Conservation (phyloP, 2,329 filamentous ascomycete species). For the Trichophyton schoenleinii region DNA sequence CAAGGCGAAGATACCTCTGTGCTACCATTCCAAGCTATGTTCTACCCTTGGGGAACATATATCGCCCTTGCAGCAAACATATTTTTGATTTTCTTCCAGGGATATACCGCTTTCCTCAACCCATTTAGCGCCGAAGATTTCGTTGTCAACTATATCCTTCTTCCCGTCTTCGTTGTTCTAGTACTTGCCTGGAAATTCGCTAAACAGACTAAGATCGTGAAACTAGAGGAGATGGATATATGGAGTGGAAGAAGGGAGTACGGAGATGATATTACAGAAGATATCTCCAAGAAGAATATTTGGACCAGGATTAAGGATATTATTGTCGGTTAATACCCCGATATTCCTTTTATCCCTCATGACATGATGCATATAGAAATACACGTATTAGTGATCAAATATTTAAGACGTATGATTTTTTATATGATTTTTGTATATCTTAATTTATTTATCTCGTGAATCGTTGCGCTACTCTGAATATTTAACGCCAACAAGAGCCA, state of each 20-base stretch:
- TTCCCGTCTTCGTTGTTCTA: constrained; percentile 39
- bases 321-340: not conserved
- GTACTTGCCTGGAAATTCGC: constrained; percentile 37
- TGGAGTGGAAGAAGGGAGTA: constrained; percentile 25
- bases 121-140: constrained; percentile 41
- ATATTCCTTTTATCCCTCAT: no score
- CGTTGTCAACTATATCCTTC: constrained; percentile 44
- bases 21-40: constrained; percentile 38
- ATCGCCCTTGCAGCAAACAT: constrained; percentile 36
- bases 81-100: constrained; percentile 41
- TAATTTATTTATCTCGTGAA: not conserved
- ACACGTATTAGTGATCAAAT: not conserved
- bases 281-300: not conserved
- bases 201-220: constrained; percentile 27
- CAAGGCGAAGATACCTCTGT: constrained; percentile 28
- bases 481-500: not conserved
- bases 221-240: constrained; percentile 29
- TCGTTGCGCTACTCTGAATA: not conserved
- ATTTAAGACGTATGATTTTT: not conserved
- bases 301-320: not conserved
- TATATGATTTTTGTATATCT: not conserved
- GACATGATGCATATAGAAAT: not conserved
- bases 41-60: constrained; percentile 42
- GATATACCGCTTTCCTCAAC: constrained; percentile 41
- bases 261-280: constrained; percentile 8